Conservation (phyloP, 2,329 filamentous ascomycete genomes). For the Alternaria solani region DNA sequence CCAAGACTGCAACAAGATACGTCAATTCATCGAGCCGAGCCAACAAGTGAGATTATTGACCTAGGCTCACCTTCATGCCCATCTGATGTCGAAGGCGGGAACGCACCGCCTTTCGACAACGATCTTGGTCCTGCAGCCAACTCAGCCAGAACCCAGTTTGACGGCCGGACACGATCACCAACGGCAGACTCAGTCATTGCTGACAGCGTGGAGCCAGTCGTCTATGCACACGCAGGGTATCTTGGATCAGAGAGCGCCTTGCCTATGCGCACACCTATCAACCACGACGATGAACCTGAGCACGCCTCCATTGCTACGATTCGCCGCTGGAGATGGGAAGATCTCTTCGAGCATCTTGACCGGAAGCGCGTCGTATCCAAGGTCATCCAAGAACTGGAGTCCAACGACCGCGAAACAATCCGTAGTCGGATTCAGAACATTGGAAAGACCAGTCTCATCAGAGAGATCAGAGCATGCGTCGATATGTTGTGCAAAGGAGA, state of each 20-base stretch:
- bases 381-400: constrained; percentile 46
- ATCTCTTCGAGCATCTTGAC: constrained; percentile 52
- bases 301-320: constrained; percentile 37
- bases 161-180: not conserved
- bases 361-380: constrained; percentile 57
- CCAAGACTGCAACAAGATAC: not conserved
- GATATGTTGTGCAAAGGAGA: constrained; percentile 30
- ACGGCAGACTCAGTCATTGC: constrained; percentile 9
- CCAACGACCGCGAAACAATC: constrained; percentile 30
- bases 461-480: constrained; percentile 37
- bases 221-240: not conserved
- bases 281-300: constrained; percentile 30
- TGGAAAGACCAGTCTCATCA: constrained; percentile 27
- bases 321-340: constrained; percentile 44
- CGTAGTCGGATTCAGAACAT: constrained; percentile 30
- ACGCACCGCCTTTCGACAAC: not conserved
- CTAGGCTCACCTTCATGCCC: constrained; percentile 28
- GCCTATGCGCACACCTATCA: not conserved
- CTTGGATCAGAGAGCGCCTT: not conserved
- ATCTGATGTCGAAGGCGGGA: constrained; percentile 6
- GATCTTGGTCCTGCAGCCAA: not conserved
- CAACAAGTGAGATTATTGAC: constrained; percentile 24
- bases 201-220: constrained; percentile 13
- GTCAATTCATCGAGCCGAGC: not conserved
- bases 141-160: not conserved